Evolutionary conservation across 192 early-diverging fungal species (phyloP).

Genomic region (Blastocladiella britannica): DNA sequence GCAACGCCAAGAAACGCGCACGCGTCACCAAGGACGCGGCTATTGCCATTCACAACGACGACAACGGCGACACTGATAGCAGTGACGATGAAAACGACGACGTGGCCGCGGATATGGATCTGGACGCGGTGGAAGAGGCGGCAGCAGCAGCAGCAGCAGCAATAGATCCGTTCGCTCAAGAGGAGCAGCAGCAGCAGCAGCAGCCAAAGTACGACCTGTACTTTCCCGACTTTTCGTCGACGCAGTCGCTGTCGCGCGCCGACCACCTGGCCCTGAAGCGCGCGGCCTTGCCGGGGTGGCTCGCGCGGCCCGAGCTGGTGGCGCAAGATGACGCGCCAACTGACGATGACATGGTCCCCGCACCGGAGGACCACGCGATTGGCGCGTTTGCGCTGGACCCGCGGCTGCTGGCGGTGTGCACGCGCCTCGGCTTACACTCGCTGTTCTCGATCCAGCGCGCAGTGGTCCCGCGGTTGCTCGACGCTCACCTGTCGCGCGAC

Average conservation of each 20-base stretch:
- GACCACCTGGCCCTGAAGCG: conserved; percentile 9
- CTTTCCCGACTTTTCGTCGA: neutral
- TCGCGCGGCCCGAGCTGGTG: conserved; percentile 55
- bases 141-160: neutral
- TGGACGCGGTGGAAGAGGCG: neutral
- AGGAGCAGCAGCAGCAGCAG: neutral
- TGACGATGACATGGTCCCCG: conserved; percentile 23
- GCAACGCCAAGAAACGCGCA: no score
- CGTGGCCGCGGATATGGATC: neutral
- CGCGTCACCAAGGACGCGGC: no score
- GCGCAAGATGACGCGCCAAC: conserved; percentile 30
- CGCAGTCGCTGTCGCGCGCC: neutral
- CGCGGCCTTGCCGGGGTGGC: conserved; percentile 76
- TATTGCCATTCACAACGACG: no score
- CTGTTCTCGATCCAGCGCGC: conserved; percentile 81
- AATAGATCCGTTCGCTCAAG: neutral
- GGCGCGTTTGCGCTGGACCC: conserved; percentile 3
- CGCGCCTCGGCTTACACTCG: conserved; percentile 35
- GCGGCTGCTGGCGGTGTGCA: conserved; percentile 34
- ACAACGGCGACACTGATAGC: no score
- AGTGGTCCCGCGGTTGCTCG: conserved; percentile 58
- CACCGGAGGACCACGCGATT: conserved; percentile 30
- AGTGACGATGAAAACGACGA: no score
- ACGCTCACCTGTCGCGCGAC: conserved; percentile 45
- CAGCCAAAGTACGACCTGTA: neutral